phyloP scores from a whole-genome alignment of 2,329 filamentous ascomycete genomes.

The Xylariaceae sp. region DNA sequence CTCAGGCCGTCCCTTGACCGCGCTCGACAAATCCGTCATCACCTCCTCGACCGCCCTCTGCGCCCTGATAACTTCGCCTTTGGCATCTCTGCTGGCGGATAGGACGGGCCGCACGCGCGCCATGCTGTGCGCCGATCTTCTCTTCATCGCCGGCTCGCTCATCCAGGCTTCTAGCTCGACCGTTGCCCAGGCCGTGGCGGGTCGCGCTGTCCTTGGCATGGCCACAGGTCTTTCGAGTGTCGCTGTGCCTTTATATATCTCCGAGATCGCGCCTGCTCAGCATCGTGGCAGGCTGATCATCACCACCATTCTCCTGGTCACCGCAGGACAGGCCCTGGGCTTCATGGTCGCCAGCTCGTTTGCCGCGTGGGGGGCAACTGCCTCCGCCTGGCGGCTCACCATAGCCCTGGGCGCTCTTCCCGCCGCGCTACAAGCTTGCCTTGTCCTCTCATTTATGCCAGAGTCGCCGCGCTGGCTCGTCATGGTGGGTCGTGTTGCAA shows the following conservation, averaged over 20 bases:
- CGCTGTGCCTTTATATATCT: conserved; percentile 43
- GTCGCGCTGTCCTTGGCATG: conserved; percentile 44
- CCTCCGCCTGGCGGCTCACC: conserved; percentile 48
- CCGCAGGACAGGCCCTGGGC: conserved; percentile 37
- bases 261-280: conserved; percentile 46
- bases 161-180: conserved; percentile 34
- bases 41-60: conserved; percentile 49
- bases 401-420: conserved; percentile 45
- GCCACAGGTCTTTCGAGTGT: conserved; percentile 47
- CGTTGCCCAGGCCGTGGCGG: conserved; percentile 41
- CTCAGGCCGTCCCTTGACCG: background rate
- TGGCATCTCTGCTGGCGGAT: conserved; percentile 16
- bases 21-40: conserved; percentile 45
- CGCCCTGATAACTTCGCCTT: conserved; percentile 41
- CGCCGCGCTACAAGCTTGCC: conserved; percentile 38
- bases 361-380: conserved; percentile 26
- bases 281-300: conserved; percentile 46
- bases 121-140: conserved; percentile 38
- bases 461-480: conserved; percentile 47
- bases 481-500: conserved; percentile 37
- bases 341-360: conserved; percentile 41
- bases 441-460: conserved; percentile 42
- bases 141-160: conserved; percentile 37
- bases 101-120: conserved; percentile 23
- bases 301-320: conserved; percentile 45